Conservation (phyloP, 1,284 basidiomycete species). For the Filobasidium uniguttulatum region DNA sequence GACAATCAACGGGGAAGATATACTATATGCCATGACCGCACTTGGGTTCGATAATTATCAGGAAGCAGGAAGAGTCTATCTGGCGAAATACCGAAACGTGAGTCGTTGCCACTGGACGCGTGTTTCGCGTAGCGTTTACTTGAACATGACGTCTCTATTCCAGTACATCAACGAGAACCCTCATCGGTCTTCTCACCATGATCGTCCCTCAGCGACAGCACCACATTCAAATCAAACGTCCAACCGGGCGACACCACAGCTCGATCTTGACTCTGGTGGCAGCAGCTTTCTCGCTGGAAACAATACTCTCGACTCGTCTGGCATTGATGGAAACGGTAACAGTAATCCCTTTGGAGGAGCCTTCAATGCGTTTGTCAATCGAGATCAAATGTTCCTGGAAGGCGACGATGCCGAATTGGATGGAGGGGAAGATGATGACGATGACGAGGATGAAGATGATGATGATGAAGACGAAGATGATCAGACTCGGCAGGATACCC, state of each 20-base stretch:
- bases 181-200: conserved; percentile 1
- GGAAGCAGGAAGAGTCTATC: conserved; percentile 73
- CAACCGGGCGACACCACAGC: conserved; percentile 1
- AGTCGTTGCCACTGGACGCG: conserved; percentile 23
- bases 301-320: conserved; percentile 4
- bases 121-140: background rate
- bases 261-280: conserved; percentile 1
- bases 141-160: background rate
- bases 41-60: conserved; percentile 93
- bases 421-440: background rate
- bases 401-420: background rate
- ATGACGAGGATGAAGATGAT: conserved; percentile 2
- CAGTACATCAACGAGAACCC: conserved; percentile 2
- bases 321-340: background rate
- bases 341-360: background rate
- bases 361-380: conserved; percentile 4
- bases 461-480: conserved; percentile 2
- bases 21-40: conserved; percentile 31
- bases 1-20: conserved; percentile 64
- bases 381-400: background rate
- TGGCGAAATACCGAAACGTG: conserved; percentile 76
- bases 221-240: conserved; percentile 8
- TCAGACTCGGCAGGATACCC: background rate
- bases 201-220: background rate
- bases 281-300: background rate